These are phyloP conservation scores for Enterospora canceri DNA, from an alignment of 371 early-diverging fungal species.

Conservation along the genomic window DNA sequence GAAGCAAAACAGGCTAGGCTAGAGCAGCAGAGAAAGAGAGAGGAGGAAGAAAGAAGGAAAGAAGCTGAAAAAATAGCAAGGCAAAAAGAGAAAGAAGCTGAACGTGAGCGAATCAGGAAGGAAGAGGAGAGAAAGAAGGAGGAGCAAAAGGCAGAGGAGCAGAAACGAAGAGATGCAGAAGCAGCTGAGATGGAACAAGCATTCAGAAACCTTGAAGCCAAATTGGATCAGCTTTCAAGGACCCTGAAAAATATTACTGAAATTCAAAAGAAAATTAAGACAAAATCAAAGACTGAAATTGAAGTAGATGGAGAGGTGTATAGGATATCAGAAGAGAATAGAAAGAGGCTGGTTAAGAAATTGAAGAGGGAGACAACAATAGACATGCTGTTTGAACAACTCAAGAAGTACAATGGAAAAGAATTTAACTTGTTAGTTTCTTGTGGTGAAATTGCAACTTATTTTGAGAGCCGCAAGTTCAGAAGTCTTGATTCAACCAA, in stretches of 20 bases:
- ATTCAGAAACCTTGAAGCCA: neutral
- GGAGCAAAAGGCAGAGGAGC: neutral
- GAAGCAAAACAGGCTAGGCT: neutral
- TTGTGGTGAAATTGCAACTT: slow-evolving; percentile 45
- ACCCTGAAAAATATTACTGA: neutral
- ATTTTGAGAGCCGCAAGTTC: slow-evolving; percentile 33
- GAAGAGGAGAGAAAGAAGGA: neutral
- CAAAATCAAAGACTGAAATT: neutral
- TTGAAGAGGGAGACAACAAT: neutral
- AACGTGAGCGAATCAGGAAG: neutral
- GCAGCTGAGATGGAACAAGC: no score
- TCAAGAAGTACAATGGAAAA: slow-evolving; percentile 30
- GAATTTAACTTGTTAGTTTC: slow-evolving; percentile 50
- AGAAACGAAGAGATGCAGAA: neutral
- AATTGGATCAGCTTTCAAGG: neutral
- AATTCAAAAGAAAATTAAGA: neutral
- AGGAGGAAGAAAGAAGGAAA: neutral
- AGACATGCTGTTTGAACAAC: slow-evolving; percentile 10
- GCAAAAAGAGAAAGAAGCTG: neutral
- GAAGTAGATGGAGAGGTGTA: neutral
- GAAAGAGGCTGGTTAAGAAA: neutral
- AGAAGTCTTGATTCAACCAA: slow-evolving; percentile 31
- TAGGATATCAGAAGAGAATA: neutral
- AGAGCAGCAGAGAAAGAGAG: neutral
- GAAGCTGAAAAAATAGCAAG: neutral